Conservation (phyloP, 495 filamentous ascomycete genomes). For the Cryomyces antarcticus region DNA sequence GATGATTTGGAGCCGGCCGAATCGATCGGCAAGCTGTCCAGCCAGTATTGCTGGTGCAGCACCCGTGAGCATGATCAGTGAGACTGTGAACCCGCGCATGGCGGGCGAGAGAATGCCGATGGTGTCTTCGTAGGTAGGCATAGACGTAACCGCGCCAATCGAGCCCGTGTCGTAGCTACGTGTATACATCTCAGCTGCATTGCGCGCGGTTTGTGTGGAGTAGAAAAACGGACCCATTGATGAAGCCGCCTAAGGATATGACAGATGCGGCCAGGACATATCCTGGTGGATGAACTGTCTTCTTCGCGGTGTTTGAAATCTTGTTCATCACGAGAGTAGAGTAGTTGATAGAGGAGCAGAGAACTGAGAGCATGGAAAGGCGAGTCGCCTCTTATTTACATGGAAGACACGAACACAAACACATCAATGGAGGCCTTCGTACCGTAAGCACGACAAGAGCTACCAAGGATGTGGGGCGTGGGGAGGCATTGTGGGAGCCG, state of each 20-base stretch:
- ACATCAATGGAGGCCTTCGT: no score
- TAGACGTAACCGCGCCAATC: conserved; percentile 40
- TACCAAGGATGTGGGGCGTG: no score
- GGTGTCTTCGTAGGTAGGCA: conserved; percentile 30
- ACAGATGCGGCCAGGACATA: conserved; percentile 8
- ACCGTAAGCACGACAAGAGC: no score
- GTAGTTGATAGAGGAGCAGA: no score
- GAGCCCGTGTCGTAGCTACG: conserved; percentile 36
- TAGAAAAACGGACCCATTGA: conserved; percentile 7
- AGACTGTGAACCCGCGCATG: conserved; percentile 40
- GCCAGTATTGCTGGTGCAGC: conserved; percentile 41
- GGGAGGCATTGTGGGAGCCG: no score
- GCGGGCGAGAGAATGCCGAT: conserved; percentile 34
- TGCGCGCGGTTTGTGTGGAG: neutral
- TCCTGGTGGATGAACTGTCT: conserved; percentile 4
- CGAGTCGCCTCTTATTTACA: no score
- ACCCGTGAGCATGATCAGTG: conserved; percentile 40
- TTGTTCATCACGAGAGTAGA: no score
- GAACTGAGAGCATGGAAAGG: no score
- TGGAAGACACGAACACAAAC: no score
- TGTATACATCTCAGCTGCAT: neutral
- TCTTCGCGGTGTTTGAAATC: no score
- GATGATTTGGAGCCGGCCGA: conserved; percentile 26
- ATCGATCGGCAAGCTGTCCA: conserved; percentile 37
- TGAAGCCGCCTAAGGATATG: conserved; percentile 8